Percentiles rank a stretch among this genome's conserved stretches.
Evolutionary conservation across 2,329 filamentous ascomycete species (phyloP).

Genomic region (Cadophora malorum): DNA sequence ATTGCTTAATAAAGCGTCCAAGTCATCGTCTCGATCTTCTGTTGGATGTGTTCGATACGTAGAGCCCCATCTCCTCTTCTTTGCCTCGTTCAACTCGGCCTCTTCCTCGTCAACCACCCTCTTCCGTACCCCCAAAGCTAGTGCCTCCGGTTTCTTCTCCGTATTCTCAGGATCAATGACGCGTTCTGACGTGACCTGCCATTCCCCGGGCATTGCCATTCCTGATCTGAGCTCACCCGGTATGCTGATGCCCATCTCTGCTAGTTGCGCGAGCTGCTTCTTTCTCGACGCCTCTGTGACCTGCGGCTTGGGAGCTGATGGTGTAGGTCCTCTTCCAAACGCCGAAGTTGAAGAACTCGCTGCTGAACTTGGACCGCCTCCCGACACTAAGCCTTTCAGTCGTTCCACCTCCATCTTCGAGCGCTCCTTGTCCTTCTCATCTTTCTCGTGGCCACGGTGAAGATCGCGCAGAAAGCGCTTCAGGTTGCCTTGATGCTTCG

Average conservation of each 20-base stretch:
- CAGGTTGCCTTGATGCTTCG: constrained; percentile 81
- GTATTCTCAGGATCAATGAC: constrained; percentile 49
- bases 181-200: constrained; percentile 66
- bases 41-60: constrained; percentile 46
- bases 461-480: constrained; percentile 91
- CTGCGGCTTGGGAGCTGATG: constrained; percentile 44
- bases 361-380: constrained; percentile 39
- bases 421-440: constrained; percentile 80
- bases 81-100: constrained; percentile 64
- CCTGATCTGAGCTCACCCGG: constrained; percentile 79
- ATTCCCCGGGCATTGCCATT: constrained; percentile 88
- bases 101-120: constrained; percentile 65
- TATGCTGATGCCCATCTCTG: constrained; percentile 83
- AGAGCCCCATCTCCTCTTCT: constrained; percentile 56
- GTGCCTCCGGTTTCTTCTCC: constrained; percentile 50
- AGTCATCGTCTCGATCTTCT: constrained; percentile 42
- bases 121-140: constrained; percentile 66
- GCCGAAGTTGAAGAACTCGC: constrained; percentile 38
- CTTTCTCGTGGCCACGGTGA: constrained; percentile 81
- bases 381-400: constrained; percentile 76
- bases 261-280: constrained; percentile 85
- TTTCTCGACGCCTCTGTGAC: constrained; percentile 71
- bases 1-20: constrained; percentile 49
- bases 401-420: constrained; percentile 86
- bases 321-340: constrained; percentile 38